Conservation (phyloP, 495 filamentous ascomycete species). For the Cetradonia linearis region DNA sequence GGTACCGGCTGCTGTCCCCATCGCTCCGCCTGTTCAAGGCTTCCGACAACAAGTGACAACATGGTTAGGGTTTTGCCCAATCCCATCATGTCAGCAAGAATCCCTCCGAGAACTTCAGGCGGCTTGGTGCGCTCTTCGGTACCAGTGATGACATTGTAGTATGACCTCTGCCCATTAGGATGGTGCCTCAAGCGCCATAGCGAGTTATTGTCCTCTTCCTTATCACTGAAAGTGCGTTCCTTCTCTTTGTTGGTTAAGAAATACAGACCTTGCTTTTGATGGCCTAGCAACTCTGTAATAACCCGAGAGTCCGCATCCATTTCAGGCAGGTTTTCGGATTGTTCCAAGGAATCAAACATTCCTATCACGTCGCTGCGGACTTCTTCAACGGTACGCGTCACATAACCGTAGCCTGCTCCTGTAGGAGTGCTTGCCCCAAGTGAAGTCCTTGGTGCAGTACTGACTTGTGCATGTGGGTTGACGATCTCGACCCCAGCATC, state of each 20-base stretch:
- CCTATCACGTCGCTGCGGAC: constrained; percentile 71
- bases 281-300: constrained; percentile 61
- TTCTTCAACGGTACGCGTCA: constrained; percentile 66
- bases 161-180: constrained; percentile 47
- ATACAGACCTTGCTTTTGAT: constrained; percentile 84
- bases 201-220: constrained; percentile 53
- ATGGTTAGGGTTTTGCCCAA: constrained; percentile 90
- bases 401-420: constrained; percentile 40
- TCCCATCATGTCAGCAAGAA: constrained; percentile 97
- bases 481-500: constrained; percentile 54
- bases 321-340: constrained; percentile 63
- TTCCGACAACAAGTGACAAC: constrained; percentile 59
- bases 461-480: constrained; percentile 54
- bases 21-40: constrained; percentile 45
- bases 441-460: constrained; percentile 25
- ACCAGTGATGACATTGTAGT: constrained; percentile 76
- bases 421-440: constrained; percentile 11
- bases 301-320: constrained; percentile 55
- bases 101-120: constrained; percentile 65
- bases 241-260: constrained; percentile 82
- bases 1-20: constrained; percentile 40
- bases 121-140: constrained; percentile 53
- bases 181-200: constrained; percentile 56
- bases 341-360: constrained; percentile 74
- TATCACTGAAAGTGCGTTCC: constrained; percentile 43